Percentiles rank a stretch among this genome's conserved stretches.
Evolutionary conservation across 2,329 filamentous ascomycete species (phyloP).

Genomic region (Pseudogymnoascus sp.): DNA sequence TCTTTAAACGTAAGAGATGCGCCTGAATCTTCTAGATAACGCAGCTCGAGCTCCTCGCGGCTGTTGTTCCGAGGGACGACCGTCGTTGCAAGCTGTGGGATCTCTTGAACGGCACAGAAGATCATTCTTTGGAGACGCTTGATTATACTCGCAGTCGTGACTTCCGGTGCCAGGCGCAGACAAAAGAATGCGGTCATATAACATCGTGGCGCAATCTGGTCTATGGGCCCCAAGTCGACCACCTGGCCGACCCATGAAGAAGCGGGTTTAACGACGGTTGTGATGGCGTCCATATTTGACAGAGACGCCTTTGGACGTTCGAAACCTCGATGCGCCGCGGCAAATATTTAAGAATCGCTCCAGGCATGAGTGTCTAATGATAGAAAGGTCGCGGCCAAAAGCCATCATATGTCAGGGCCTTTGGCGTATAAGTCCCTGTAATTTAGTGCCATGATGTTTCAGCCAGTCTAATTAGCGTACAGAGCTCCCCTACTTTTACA

Average conservation of each 20-base stretch:
- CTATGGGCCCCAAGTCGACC: neutral
- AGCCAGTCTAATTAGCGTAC: neutral
- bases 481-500: neutral
- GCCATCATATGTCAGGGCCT: neutral
- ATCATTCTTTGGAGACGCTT: neutral
- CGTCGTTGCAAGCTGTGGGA: neutral
- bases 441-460: neutral
- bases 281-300: neutral
- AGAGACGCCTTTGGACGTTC: neutral
- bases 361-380: too few relatives aligned
- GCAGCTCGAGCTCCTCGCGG: constrained; percentile 7
- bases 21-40: neutral
- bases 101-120: neutral
- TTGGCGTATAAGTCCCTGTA: neutral
- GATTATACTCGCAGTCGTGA: neutral
- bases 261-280: neutral
- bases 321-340: neutral
- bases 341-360: neutral
- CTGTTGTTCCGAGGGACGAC: neutral
- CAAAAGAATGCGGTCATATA: constrained; percentile 1
- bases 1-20: constrained; percentile 8
- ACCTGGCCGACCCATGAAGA: constrained; percentile 5
- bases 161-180: neutral
- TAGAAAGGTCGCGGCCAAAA: too few relatives aligned
- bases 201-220: constrained; percentile 9